phyloP scores from a whole-genome alignment of 73 alveolate genomes.

The Effrenium voratum region DNA sequence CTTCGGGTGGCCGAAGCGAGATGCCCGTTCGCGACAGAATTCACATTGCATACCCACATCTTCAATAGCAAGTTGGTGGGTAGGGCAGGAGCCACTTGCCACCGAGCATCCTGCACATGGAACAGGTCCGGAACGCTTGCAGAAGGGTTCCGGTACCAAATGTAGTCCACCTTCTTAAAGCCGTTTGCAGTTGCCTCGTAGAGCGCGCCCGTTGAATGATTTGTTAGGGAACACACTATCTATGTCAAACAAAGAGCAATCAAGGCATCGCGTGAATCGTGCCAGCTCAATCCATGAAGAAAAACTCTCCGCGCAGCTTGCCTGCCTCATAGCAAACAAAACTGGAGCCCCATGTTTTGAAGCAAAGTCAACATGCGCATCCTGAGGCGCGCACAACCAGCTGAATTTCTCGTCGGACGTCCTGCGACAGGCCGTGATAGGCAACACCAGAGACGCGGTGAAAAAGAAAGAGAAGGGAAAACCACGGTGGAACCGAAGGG shows the following conservation, averaged over 20 bases:
- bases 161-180: constrained; percentile 51
- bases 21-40: not conserved
- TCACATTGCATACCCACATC: not conserved
- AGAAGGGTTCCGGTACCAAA: constrained; percentile 78
- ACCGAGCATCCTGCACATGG: constrained; percentile 39
- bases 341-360: too few species aligned
- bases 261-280: too few species aligned
- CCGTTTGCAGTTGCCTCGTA: not conserved
- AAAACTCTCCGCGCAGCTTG: too few species aligned
- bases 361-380: too few species aligned
- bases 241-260: too few species aligned
- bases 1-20: not conserved
- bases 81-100: not conserved
- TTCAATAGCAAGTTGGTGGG: not conserved
- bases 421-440: not conserved
- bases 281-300: too few species aligned
- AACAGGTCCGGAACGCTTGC: constrained; percentile 88
- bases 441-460: too few species aligned
- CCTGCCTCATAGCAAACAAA: too few species aligned
- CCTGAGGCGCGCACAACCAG: too few species aligned
- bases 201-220: not conserved
- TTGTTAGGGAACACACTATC: too few species aligned
- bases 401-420: not conserved
- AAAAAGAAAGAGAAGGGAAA: too few species aligned
- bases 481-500: too few species aligned